phyloP scores from a whole-genome alignment of 2,329 filamentous ascomycete species.

The Colletotrichum zoysiae region DNA sequence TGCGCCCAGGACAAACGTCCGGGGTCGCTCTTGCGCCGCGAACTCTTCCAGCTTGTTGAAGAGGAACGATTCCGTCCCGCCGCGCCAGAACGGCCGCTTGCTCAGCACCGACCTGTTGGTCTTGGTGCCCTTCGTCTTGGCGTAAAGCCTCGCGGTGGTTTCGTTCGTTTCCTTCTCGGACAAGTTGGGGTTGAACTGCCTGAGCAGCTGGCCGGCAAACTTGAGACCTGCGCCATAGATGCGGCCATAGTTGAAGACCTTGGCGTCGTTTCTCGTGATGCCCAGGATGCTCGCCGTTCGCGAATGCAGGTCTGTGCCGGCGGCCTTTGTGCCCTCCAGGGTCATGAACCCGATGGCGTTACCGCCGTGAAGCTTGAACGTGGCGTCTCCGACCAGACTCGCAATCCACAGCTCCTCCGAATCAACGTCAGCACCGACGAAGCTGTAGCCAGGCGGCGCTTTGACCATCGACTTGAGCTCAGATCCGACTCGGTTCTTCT shows the following conservation, averaged over 20 bases:
- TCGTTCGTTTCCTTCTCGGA: conserved; percentile 82
- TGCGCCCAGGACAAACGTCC: conserved; percentile 92
- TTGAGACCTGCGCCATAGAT: conserved; percentile 98
- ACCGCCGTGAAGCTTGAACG: conserved; percentile 94
- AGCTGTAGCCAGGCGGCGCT: conserved; percentile 89
- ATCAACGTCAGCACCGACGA: conserved; percentile 97
- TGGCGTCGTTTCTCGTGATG: conserved; percentile 94
- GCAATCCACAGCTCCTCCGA: conserved; percentile 99
- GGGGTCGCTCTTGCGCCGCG: conserved; percentile 90
- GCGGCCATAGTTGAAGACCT: conserved; percentile 98
- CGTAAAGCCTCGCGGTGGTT: conserved; percentile 85
- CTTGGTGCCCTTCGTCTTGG: conserved; percentile 89
- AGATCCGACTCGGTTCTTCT: conserved; percentile 94
- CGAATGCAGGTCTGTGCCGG: conserved; percentile 93
- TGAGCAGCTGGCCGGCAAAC: conserved; percentile 89
- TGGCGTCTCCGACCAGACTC: conserved; percentile 91
- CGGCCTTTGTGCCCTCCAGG: conserved; percentile 92
- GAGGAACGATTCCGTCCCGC: conserved; percentile 96
- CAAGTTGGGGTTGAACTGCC: conserved; percentile 91
- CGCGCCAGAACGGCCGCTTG: conserved; percentile 89
- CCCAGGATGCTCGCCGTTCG: conserved; percentile 92
- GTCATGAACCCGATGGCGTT: conserved; percentile 99
- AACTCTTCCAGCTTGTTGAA: conserved; percentile 99
- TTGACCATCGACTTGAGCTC: conserved; percentile 97
- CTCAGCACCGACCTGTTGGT: conserved; percentile 79